Conservation (phyloP, 306 rosid species). For the Dalbergia cultrata region DNA sequence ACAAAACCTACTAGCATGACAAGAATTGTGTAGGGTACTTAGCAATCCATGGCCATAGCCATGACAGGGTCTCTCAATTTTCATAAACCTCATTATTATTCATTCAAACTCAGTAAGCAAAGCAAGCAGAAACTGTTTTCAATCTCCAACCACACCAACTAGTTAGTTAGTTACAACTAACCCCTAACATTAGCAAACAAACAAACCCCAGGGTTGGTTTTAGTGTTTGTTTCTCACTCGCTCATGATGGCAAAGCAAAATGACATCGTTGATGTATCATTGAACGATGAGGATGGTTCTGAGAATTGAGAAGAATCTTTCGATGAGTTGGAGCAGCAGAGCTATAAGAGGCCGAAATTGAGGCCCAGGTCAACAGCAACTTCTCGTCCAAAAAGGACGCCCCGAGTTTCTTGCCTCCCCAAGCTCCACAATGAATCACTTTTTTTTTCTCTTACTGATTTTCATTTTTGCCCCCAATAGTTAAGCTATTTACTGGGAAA, state of each 20-base stretch:
- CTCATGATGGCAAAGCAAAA: conserved; percentile 81
- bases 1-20: no score
- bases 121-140: no score
- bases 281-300: conserved; percentile 66
- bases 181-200: no score
- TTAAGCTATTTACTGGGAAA: neutral
- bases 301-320: conserved; percentile 32
- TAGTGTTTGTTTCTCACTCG: no score
- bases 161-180: neutral
- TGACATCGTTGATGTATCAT: conserved; percentile 62
- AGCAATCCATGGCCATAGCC: no score
- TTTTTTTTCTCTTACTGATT: neutral
- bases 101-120: no score
- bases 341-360: conserved; percentile 50
- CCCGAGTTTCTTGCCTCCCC: conserved; percentile 59
- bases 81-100: no score
- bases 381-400: conserved; percentile 66
- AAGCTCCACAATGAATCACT: conserved; percentile 64
- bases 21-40: no score
- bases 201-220: no score
- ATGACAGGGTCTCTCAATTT: neutral
- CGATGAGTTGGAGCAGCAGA: conserved; percentile 50
- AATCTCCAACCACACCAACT: no score
- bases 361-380: conserved; percentile 46
- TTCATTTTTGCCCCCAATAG: neutral